These are phyloP conservation scores for Lachnellula hyalina DNA, from an alignment of 2,329 filamentous ascomycete genomes.

Conservation along the genomic window DNA sequence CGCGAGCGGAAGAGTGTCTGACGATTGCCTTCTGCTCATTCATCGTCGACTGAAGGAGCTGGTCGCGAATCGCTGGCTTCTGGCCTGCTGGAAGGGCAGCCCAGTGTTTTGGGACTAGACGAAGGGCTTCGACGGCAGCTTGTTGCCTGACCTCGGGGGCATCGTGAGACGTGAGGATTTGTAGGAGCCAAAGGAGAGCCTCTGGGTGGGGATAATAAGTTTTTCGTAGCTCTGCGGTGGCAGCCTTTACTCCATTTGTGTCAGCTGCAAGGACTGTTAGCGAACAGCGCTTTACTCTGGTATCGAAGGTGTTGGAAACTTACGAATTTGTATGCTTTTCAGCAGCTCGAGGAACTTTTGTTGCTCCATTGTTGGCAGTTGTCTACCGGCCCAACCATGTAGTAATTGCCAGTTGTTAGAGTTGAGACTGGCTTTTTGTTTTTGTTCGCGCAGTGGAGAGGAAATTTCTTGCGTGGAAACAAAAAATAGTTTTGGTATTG, in stretches of 20 bases:
- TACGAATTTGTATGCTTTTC: slow-evolving; percentile 81
- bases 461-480: not conserved
- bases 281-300: slow-evolving; percentile 4
- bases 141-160: slow-evolving; percentile 65
- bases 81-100: slow-evolving; percentile 63
- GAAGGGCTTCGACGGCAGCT: slow-evolving; percentile 82
- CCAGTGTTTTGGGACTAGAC: slow-evolving; percentile 85
- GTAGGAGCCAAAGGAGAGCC: slow-evolving; percentile 78
- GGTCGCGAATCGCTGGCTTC: slow-evolving; percentile 74
- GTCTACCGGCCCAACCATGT: not conserved
- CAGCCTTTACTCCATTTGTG: slow-evolving; percentile 82
- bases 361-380: slow-evolving; percentile 58
- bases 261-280: slow-evolving; percentile 55
- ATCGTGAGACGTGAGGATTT: slow-evolving; percentile 78
- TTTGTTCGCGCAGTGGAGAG: slow-evolving; percentile 2
- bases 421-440: not conserved
- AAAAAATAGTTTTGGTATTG: not conserved
- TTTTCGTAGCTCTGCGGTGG: slow-evolving; percentile 85
- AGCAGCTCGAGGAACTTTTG: slow-evolving; percentile 82
- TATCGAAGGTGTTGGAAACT: slow-evolving; percentile 36
- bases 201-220: slow-evolving; percentile 85
- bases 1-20: slow-evolving; percentile 80
- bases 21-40: slow-evolving; percentile 71
- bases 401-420: not conserved
- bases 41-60: slow-evolving; percentile 78